A percentile compares a stretch with the other conserved stretches of the same genome.
Evolutionary conservation across 2,329 filamentous ascomycete genomes (phyloP).

Genomic region (Thelonectria olida): DNA sequence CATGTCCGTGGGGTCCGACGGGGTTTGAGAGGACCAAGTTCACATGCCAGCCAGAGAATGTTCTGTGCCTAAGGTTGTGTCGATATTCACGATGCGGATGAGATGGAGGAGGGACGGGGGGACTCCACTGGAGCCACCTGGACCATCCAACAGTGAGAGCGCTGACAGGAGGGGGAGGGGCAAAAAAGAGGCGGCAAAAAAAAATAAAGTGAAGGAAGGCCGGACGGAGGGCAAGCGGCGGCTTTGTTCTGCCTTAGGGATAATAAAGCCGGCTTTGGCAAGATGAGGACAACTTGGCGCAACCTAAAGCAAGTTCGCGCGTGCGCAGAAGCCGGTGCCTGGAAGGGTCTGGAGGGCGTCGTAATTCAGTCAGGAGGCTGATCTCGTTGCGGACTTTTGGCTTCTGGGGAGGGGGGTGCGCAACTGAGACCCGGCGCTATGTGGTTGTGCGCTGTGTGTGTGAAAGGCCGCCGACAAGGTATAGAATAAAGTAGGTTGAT

Average conservation of each 20-base stretch:
- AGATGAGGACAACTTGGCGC: slow-evolving; percentile 13
- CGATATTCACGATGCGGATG: neutral
- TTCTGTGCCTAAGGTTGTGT: neutral
- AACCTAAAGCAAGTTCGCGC: slow-evolving; percentile 8
- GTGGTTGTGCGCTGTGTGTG: too few relatives aligned
- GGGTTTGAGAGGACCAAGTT: slow-evolving; percentile 24
- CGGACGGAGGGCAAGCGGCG: slow-evolving; percentile 1
- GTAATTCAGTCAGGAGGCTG: slow-evolving; percentile 12
- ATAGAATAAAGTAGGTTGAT: too few relatives aligned
- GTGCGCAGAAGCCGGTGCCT: slow-evolving; percentile 6
- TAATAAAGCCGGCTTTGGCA: neutral
- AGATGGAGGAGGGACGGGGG: neutral
- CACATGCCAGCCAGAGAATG: slow-evolving; percentile 41
- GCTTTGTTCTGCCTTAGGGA: slow-evolving; percentile 1
- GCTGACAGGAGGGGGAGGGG: slow-evolving; percentile 14
- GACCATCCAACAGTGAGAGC: too few relatives aligned
- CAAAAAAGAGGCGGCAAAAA: slow-evolving; percentile 2
- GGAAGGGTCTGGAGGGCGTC: slow-evolving; percentile 1
- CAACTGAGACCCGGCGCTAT: too few relatives aligned
- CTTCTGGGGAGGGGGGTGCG: neutral
- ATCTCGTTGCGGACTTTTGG: slow-evolving; percentile 14
- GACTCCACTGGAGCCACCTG: slow-evolving; percentile 14
- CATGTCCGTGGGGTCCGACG: slow-evolving; percentile 41
- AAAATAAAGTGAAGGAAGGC: neutral
- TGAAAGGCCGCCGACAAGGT: neutral